Evolutionary conservation across 352 stramenopile species (phyloP), one percentile per base, ranked within the genome.

Genomic region (Thalassiosira hispida): DNA sequence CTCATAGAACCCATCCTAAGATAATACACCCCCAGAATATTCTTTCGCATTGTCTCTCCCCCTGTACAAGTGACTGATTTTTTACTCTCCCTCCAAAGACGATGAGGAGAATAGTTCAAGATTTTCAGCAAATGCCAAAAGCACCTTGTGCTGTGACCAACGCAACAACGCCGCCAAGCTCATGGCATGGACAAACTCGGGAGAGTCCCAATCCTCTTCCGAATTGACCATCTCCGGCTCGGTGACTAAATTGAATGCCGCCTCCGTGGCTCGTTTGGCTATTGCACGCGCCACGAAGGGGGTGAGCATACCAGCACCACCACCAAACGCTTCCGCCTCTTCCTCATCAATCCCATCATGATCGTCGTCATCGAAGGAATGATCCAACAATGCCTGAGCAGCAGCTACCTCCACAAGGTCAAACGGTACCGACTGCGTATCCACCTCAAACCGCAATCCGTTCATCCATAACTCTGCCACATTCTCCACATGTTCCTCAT

Each of bases 381-480:
- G 57, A 46, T 80, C 77, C 11, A 81, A 67, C 52, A 78, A 62
- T n/a, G 72, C 27, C 42, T 77, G 49, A 29, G 65, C 81, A 25
- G 70, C 49, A 33, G 67, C 63, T 12, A 81, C 79, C 64, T 81
- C 71, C 23, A 86, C 76, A 27, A 92, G 67, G 16, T 91, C 87
- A 63, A 77, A 75, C 20, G 87, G 87, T 20, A 92, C 63, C 22
- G 73, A 73, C 20, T 79, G 40, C 8, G 79, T 53, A 14, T 78
- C 70, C 6, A 92, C 77, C 22, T 89, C 74, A 80, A 86, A 91
- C 18, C 82, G 64, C 31, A 77, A 22, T 9, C 82, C 84, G 65
- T 88, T 80, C 57, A 90, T 77, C 49, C 83, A 86, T 16, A 92
- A 70, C 57, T 92, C 86, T 40, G 82, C 84, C 6, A 80, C 51